Conservation (phyloP, 768 basidiomycete species). For the Imleria badia region DNA sequence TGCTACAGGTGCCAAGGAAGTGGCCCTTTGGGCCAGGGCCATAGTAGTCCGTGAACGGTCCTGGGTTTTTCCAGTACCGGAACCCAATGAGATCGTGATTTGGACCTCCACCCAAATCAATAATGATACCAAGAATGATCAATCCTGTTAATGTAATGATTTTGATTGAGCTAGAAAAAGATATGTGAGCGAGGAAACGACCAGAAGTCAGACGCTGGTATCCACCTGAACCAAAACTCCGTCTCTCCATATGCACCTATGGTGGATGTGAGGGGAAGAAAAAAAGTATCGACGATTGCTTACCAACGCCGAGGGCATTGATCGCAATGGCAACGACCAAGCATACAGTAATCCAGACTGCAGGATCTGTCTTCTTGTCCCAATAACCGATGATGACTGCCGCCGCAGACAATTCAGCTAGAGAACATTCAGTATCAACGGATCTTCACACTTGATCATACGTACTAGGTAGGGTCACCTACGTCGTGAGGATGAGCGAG, state of each 20-base stretch:
- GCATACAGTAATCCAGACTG: background rate
- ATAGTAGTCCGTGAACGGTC: background rate
- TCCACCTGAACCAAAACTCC: constrained; percentile 7
- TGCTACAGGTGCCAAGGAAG: constrained; percentile 2
- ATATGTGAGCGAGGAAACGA: background rate
- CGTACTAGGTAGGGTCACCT: background rate
- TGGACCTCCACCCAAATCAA: constrained; percentile 4
- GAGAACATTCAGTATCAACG: background rate
- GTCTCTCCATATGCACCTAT: constrained; percentile 7
- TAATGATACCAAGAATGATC: constrained; percentile 3
- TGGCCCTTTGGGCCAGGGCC: constrained; percentile 1
- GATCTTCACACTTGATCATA: background rate
- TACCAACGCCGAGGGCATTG: background rate
- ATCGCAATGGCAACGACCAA: constrained; percentile 1
- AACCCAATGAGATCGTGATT: constrained; percentile 15
- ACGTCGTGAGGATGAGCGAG: background rate
- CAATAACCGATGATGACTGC: background rate
- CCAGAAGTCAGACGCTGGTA: too few relatives aligned
- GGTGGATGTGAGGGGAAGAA: background rate
- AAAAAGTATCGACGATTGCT: background rate
- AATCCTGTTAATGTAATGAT: background rate
- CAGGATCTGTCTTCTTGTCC: background rate
- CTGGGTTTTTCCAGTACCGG: constrained; percentile 42
- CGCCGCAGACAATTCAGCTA: constrained; percentile 4
- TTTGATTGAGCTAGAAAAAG: background rate